Base-by-base conservation (phyloP, 192 early-diverging fungal species). In the Chytriomyces hyalinus region DNA sequence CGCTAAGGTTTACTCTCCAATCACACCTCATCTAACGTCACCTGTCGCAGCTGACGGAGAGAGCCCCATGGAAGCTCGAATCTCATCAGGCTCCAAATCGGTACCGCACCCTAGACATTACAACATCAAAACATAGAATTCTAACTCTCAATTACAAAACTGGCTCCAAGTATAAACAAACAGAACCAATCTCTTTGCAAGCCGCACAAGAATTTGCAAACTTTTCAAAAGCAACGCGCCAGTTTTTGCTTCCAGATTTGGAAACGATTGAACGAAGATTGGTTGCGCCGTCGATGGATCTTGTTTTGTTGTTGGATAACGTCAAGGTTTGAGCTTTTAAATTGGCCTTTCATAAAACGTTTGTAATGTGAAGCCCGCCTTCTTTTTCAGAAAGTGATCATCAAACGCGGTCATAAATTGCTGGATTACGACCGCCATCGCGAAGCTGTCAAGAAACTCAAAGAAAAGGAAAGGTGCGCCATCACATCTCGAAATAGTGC, bases 361-460 rank as follows among this genome's bases (percentile, higher is more conserved):
- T 67, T 46, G 11, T 45, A 8, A 47, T 36, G 43, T 68, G 10
- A 9, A 2, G 1, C 36, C 49, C 51, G 2, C 28, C 5, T 26
- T 2, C 0, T 28, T 49, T 15, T 46, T 24, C 49, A 75, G 73
- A 92, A 91, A 78, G 87, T 93, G 11, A 94, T 98, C 45, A 88
- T 87, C 6, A 99, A 99, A 85, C 89, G 96, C 26, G 88, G 90
- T 46, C 95, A 96, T 83, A 99, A 99, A 84, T 82, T 94, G 49
- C 75, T 97, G 8, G 97, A 99, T 81, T 98, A 93, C 80, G 97
- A 99, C 77, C 89, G 97, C 44, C 91, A 92, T 81, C 80, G 89
- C 9, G 83, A 86, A 45, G 82, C 84, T 17, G 82, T 96, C 45
- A 88, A 91, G 51, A 98, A 97, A 80, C 73, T 95, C 24, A 84